Evolutionary conservation across 495 filamentous ascomycete species (phyloP).

Genomic region (Friedmanniomyces simplex): DNA sequence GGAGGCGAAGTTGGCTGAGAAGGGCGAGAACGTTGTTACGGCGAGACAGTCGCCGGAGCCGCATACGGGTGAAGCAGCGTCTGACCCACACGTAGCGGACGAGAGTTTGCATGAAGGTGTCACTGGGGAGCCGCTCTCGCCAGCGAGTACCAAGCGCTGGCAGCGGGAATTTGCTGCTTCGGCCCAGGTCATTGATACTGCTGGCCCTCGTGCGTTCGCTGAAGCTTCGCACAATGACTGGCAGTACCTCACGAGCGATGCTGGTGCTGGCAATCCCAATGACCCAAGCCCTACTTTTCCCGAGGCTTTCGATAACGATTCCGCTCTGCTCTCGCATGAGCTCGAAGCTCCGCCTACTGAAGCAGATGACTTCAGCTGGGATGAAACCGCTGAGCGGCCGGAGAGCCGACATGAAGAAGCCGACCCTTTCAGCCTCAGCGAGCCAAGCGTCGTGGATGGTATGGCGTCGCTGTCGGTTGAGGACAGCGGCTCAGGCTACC

Average conservation of each 20-base stretch:
- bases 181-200: not conserved
- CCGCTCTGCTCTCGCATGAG: not conserved
- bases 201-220: not conserved
- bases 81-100: no score
- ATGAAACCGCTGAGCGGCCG: not conserved
- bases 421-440: not conserved
- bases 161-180: not conserved
- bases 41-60: not conserved
- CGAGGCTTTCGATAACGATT: not conserved
- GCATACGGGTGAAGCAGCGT: not conserved
- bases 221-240: not conserved
- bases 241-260: not conserved
- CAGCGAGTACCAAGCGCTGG: not conserved
- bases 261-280: not conserved
- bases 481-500: constrained; percentile 26
- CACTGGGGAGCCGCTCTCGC: not conserved
- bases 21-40: not conserved
- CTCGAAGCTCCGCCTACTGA: constrained; percentile 10
- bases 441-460: constrained; percentile 17
- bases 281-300: not conserved
- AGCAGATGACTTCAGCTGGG: constrained; percentile 11
- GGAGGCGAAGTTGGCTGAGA: not conserved
- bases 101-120: no score
- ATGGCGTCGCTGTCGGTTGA: constrained; percentile 31
- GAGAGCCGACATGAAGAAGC: not conserved